Evolutionary conservation across 495 filamentous ascomycete genomes (phyloP), one percentile per base, ranked within the genome.

Genomic region (Trichocladium uniseriatum): DNA sequence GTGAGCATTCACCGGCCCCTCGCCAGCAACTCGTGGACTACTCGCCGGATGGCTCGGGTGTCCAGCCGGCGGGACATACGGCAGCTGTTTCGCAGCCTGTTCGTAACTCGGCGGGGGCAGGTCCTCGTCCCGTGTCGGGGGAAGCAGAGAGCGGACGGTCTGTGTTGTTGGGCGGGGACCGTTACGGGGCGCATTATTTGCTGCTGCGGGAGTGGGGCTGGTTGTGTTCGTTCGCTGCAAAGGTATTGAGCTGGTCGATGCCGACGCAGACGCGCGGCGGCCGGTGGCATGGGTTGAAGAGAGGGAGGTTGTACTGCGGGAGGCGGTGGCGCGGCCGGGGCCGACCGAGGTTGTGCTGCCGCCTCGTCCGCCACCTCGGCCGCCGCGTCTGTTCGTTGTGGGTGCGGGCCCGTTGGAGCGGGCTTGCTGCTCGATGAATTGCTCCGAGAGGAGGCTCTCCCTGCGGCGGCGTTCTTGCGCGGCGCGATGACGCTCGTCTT

Each of bases 61-160:
- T 15, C 76, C 71, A 18, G 66, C 60, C 0, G 84, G 81, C 4
- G 83, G 81, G 10, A 79, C 67, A 53, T 87, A 89, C 6, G 76
- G 74, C 6, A 72, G 75, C 41, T 74, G 73, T 27, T 73, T 78
- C 0, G 84, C 76, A 7, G 85, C 83, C 69, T 90, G 84, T 66
- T 92, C 88, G 60, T 94, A 94, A 13, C 78, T 81, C 6, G 88
- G 88, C 10, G 86, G 87, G 3, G 84, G 81, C 1, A 76, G 79
- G 40, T 82, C 78, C 3, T 78, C 46, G 0, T 28, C 72, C 6
- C n/a, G n/a, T n/a, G n/a, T n/a, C n/a, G 61, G 67, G 45, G 70
- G 72, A 2, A 75, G 63, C 15, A 75, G 57, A 7, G 70, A 68
- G 16, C 72, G 66, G 16, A 75, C 70, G 13, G 61, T 63, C 45